These are phyloP conservation scores for Ceratobasidium papillatum DNA, from an alignment of 1,284 basidiomycete genomes.

Conservation along the genomic window DNA sequence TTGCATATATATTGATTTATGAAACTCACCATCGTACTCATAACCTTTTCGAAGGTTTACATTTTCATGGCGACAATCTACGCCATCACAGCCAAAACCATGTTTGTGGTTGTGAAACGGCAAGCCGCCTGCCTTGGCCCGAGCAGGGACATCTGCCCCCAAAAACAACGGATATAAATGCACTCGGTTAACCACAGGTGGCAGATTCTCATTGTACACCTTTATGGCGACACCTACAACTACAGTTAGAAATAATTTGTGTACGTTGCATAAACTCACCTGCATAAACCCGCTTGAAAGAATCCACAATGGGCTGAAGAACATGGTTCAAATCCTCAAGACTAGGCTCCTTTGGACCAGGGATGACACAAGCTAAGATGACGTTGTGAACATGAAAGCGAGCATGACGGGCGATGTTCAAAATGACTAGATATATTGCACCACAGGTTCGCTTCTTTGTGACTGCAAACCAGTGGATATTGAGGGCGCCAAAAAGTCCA, in stretches of 20 bases:
- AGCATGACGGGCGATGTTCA: conserved; percentile 44
- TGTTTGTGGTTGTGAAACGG: too few relatives aligned
- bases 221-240: neutral
- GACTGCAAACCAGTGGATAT: conserved; percentile 15
- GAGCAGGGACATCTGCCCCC: neutral
- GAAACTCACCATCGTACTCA: too few relatives aligned
- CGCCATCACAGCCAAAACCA: too few relatives aligned
- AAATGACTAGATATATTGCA: conserved; percentile 45
- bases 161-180: neutral
- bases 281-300: conserved; percentile 13
- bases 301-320: conserved; percentile 41
- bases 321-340: conserved; percentile 44
- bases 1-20: too few relatives aligned
- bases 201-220: neutral
- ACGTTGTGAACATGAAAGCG: conserved; percentile 45
- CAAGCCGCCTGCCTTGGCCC: neutral
- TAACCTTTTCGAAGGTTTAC: too few relatives aligned
- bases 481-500: conserved; percentile 1
- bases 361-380: conserved; percentile 43
- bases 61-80: too few relatives aligned
- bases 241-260: neutral
- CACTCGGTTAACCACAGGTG: neutral
- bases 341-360: conserved; percentile 46
- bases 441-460: conserved; percentile 36
- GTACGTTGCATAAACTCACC: neutral